Base-by-base conservation (phyloP, 129 eudicot genomes). In the Arctium minus region DNA sequence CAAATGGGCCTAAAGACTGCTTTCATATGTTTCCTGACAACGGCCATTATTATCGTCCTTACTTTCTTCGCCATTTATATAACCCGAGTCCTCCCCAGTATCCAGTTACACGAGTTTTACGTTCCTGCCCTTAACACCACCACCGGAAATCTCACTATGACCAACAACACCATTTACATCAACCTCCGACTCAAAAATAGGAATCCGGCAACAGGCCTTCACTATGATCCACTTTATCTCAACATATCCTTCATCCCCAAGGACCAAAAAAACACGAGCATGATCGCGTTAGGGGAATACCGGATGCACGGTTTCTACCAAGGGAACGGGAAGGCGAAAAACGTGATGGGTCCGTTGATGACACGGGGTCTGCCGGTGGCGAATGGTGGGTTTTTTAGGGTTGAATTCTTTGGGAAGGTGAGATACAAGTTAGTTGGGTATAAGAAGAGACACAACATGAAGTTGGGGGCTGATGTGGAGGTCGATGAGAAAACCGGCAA, bases 401-500 rank as follows among this genome's bases (percentile, higher is more conserved):
- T 56, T 56, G 67, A 56, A 3, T 56, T 56, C 7, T 56, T 56
- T 17, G 67, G 67, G 67, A 56, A 56, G 67, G 67, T 56, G 67
- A 17, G 67, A 56, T 56, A 56, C 29, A 56, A 56, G 67, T 56
- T 56, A 0, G 67, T 56, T 3, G 67, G 67, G 22, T 56, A 56
- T 0, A 56, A 5, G 67, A 56, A 56, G 67, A 56, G 67, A 56
- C 67, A 56, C 22, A 1, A 56, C 7, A 56, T 56, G 67, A 56
- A 56, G 29, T 56, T 56, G 67, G 67, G 8, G 17, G 67, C 67
- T 1, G 67, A 56, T 56, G 67, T 56, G 67, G 22, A 15, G 27
- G 67, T 56, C 8, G 67, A 56, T 56, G 67, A 17, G 5, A 71
- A 80, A 80, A 80, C 77, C 6, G 83, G 83, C 3, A 65, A 31